Base-by-base conservation (phyloP, 2,329 filamentous ascomycete species). In the Aulographum hederae region DNA sequence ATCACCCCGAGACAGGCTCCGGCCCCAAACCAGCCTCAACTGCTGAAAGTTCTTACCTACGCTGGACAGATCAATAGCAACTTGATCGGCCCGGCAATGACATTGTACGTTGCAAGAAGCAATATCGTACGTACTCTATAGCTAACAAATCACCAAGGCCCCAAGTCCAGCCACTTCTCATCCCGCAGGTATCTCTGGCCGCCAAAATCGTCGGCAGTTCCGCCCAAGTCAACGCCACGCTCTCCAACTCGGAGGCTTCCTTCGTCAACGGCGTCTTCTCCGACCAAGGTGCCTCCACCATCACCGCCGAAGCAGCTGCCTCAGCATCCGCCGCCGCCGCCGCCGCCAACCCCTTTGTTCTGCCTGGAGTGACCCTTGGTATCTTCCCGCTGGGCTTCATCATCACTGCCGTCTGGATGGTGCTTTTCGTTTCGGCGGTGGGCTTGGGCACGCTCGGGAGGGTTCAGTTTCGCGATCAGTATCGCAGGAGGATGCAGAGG, bases 211-310 rank as follows among this genome's bases (percentile, higher is more conserved):
- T 57, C 18, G 49, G 31, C 5, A 39, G 52, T 11, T 69, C 69
- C 38, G 46, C 58, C 42, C 50, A 53, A 1, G 59, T 79, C 35
- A 64, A 56, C 43, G 75, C 75, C 31, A 72, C 68, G 20, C 67
- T 82, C 31, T 74, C 74, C 6, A 65, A 69, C 37, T 73, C 75
- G 50, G 73, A 80, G 48, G 75, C 77, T 12, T 65, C 68, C 5
- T 84, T 82, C 42, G 65, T 81, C 25, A 67, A 66, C 11, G 78
- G 78, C 32, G 65, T 78, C 42, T 82, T 82, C 52, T 67, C 74
- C 33, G 53, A 63, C 31, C 56, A 66, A 34, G 56, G 67, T 11
- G 49, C 69, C 44, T 50, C 64, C 43, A 72, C 67, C 36, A 45
- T 39, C 19, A 13, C 20, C 20, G 31, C 61, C 11, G 59, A 66